A percentile compares a stretch with the other conserved stretches of the same genome.
Evolutionary conservation across 176 grass and related monocot genomes (phyloP).

Genomic region (Canna indica): DNA sequence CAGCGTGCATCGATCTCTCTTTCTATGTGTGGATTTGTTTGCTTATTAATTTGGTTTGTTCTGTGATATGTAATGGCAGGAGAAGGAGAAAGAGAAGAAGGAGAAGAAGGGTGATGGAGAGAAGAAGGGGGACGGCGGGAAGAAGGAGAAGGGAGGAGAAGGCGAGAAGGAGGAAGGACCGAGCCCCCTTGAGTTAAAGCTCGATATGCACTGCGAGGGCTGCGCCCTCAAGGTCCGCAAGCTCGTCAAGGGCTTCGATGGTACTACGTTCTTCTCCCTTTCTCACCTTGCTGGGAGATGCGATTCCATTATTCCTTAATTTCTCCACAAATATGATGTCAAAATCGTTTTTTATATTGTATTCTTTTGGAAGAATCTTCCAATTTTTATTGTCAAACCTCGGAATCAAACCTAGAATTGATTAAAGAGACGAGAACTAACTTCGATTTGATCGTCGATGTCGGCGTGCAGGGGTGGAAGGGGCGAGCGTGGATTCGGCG

Average conservation of each 20-base stretch:
- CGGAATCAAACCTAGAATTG: neutral
- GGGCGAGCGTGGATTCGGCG: conserved; percentile 30
- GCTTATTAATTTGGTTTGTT: neutral
- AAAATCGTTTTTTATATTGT: neutral
- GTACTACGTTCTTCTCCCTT: conserved; percentile 11
- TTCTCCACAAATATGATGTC: neutral
- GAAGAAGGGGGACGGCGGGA: conserved; percentile 14
- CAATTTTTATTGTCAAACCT: neutral
- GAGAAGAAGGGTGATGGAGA: neutral
- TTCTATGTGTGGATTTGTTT: neutral
- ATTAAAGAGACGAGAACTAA: neutral
- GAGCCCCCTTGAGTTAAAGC: conserved; percentile 37
- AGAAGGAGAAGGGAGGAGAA: conserved; percentile 25
- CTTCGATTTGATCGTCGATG: neutral
- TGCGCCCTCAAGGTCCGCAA: conserved; percentile 56
- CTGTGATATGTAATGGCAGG: neutral
- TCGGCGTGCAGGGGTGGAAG: conserved; percentile 57
- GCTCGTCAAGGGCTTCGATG: conserved; percentile 39
- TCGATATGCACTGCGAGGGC: conserved; percentile 78
- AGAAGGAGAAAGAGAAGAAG: conserved; percentile 21
- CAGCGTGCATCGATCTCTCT: neutral
- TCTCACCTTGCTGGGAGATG: neutral
- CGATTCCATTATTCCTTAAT: neutral
- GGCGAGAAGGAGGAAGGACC: conserved; percentile 22
- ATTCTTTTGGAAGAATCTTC: neutral